These are phyloP conservation scores for Nepenthes mirabilis DNA, from an alignment of 148 eudicot species.

Conservation along the genomic window DNA sequence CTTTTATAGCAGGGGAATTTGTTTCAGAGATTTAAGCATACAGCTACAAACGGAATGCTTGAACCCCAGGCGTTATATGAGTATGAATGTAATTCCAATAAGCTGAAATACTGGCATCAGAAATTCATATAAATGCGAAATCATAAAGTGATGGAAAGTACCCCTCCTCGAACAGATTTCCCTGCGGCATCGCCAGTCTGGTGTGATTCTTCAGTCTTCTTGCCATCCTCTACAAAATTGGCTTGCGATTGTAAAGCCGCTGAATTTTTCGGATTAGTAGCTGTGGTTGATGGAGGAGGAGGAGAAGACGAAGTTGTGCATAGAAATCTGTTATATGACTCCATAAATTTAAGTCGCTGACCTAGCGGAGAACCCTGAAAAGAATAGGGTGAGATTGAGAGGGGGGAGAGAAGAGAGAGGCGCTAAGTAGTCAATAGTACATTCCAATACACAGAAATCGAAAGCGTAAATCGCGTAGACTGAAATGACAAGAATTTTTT, in stretches of 20 bases:
- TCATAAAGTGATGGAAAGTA: conserved; percentile 8
- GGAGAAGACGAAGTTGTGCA: conserved; percentile 18
- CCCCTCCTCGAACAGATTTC: conserved; percentile 83
- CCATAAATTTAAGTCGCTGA: conserved; percentile 12
- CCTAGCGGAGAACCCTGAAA: conserved; percentile 11
- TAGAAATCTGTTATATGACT: conserved; percentile 14
- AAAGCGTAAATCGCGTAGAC: too few species aligned
- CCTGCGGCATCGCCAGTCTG: conserved; percentile 39
- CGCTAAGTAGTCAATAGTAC: too few species aligned
- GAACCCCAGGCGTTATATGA: neutral
- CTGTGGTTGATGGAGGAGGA: conserved; percentile 6
- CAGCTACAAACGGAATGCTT: too few species aligned
- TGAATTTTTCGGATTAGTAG: conserved; percentile 6
- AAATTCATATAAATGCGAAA: neutral
- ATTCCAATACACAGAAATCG: too few species aligned
- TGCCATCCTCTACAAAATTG: conserved; percentile 14
- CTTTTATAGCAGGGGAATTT: too few species aligned
- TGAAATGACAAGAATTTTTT: too few species aligned
- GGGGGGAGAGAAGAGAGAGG: too few species aligned
- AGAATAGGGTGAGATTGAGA: neutral
- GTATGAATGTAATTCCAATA: neutral
- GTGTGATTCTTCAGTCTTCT: conserved; percentile 35
- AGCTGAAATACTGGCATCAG: neutral
- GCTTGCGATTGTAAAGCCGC: conserved; percentile 12
- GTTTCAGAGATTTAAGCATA: too few species aligned